Base-by-base conservation (phyloP, 208 protist species). In the Zelonia costaricensis region DNA sequence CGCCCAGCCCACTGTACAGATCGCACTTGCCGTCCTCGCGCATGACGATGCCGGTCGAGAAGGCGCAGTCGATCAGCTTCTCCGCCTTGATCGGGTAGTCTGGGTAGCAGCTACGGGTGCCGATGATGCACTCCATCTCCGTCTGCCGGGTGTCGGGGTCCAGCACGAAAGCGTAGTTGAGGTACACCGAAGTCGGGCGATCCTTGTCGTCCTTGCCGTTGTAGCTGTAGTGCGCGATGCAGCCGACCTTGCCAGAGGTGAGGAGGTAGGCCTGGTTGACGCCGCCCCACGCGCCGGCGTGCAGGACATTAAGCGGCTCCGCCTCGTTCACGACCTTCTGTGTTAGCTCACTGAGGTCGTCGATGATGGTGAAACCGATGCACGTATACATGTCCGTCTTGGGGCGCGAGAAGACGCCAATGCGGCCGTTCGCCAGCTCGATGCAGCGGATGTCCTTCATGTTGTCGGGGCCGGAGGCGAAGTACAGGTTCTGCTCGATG, bases 211-310 rank as follows among this genome's bases (percentile, higher is more conserved):
- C 69, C 38, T 80, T 79, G 66, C 61, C 59, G 62, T 79, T 76
- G 61, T 84, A 88, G 53, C 81, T 84, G 77, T 88, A 84, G 62
- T 88, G 81, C 18, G 81, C 77, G 33, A 88, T 82, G 70, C 81
- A 88, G 47, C 81, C 81, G 9, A 88, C 44, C 64, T 84, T 88
- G 28, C 75, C 74, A 39, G 55, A 66, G 30, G 74, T 71, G 15
- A 88, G 71, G 22, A 88, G 69, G 44, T 88, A 88, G 5, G 75
- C 69, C 69, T 88, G 81, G 66, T 88, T 88, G 8, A 84, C 70
- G 30, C 81, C 81, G 44, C 81, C 81, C 81, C 81, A 88, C 28
- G 74, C 68, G 31, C 78, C 81, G 18, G 67, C 38, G 47, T 84
- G 78, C n/a, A 82, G 69, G 18, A 88, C 74, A 61, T 84, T 81